Base-by-base conservation (phyloP, 306 rosid genomes). In the Vigna angularis region DNA sequence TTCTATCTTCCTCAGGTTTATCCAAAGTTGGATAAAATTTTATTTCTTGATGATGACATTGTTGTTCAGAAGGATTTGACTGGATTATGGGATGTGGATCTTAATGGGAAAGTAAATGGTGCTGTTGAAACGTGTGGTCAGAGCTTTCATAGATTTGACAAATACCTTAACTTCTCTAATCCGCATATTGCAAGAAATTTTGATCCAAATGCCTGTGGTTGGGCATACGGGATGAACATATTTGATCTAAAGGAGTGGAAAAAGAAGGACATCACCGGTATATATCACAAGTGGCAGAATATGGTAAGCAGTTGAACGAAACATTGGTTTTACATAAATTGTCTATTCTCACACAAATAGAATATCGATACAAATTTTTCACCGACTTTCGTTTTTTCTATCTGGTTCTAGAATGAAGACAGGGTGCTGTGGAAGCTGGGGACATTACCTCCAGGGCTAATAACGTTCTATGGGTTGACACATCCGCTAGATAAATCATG, bases 271-370 rank as follows among this genome's bases (percentile, higher is more conserved):
- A 91, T 96, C 72, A 91, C 99, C 16, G 97, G 97, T 82, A 90
- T 91, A 82, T 91, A 96, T 90, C 99, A 96, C 90, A 93, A 83
- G 83, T 93, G 99, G 98, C 99, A 96, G 89, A 96, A 90, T 86
- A 85, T 93, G 98, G 99, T 96, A 86, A 93, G 97, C 80, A 24
- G 66, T 69, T 74, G 47, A 62, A 83, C 57, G 40, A 72, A 66
- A 1, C 44, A 22, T 81, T 79, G 49, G 61, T 74, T 78, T 34
- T 83, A 40, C 62, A 62, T 32, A 24, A 15, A 70, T 59, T 49
- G 36, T 57, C 64, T 51, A 15, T 76, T 75, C 34, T 15, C 32
- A 22, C 63, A 48, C 70, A 58, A 57, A 58, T 18, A 45, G 47
- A 67, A n/a, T 52, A 17, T 26, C 11, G 44, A n/a, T 26, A 17